These are phyloP conservation scores for Dendrostoma leiphaemia DNA, from an alignment of 2,329 filamentous ascomycete genomes.

Conservation along the genomic window DNA sequence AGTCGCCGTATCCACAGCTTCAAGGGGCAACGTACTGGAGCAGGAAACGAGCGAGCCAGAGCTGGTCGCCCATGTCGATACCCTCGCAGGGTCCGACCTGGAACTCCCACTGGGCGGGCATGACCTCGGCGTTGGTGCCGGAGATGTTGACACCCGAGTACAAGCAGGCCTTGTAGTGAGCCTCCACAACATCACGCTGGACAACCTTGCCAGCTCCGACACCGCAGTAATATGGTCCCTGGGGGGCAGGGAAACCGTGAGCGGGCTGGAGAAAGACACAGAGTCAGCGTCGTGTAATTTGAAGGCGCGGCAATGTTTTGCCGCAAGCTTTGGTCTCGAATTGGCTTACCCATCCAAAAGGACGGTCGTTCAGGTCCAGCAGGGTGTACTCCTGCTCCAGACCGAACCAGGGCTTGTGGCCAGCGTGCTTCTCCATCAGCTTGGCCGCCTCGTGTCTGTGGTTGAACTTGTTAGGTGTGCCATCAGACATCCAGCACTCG, in stretches of 20 bases:
- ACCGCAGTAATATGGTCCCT: conserved; percentile 97
- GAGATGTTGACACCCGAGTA: conserved; percentile 92
- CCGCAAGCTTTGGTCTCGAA: too few species aligned
- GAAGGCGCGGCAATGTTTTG: too few species aligned
- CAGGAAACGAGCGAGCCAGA: conserved; percentile 90
- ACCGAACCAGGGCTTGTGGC: conserved; percentile 95
- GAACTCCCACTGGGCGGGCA: conserved; percentile 97
- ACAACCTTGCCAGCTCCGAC: conserved; percentile 96
- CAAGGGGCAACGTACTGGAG: conserved; percentile 50
- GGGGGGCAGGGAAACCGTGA: conserved; percentile 84
- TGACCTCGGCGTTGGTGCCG: conserved; percentile 98
- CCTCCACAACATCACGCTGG: conserved; percentile 96
- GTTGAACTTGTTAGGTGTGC: conserved; percentile 98
- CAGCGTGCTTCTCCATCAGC: conserved; percentile 83
- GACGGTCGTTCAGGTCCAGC: conserved; percentile 80
- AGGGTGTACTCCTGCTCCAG: conserved; percentile 97
- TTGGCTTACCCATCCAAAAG: conserved; percentile 76
- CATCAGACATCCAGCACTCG: conserved; percentile 93
- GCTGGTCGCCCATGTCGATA: conserved; percentile 87
- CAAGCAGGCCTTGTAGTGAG: conserved; percentile 82
- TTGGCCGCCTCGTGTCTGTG: conserved; percentile 88
- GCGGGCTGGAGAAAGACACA: conserved; percentile 42
- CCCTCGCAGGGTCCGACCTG: conserved; percentile 89
- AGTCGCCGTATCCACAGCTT: not conserved
- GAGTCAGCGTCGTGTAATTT: not conserved